These are phyloP conservation scores for Blyttiomyces sp. DNA, from an alignment of 371 early-diverging fungal species.

Conservation along the genomic window DNA sequence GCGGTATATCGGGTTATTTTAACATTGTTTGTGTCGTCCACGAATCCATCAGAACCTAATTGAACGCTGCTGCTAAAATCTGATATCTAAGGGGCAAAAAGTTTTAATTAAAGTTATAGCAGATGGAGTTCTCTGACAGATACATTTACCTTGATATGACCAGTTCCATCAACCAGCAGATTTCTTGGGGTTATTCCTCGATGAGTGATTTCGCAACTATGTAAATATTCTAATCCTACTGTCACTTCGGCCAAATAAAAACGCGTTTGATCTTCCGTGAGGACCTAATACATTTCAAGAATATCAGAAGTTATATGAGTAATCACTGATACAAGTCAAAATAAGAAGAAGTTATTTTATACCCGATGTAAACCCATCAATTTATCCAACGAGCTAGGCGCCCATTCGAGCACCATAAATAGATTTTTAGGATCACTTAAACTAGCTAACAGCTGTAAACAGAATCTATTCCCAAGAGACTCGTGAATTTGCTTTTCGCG, in stretches of 20 bases:
- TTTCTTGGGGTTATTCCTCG: slow-evolving; percentile 50
- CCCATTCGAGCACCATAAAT: slow-evolving; percentile 20
- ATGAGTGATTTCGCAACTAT: slow-evolving; percentile 72
- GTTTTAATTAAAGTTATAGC: no score
- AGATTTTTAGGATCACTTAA: slow-evolving; percentile 3
- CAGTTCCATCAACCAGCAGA: not conserved
- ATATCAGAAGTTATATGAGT: not conserved
- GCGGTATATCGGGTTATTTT: slow-evolving; percentile 21
- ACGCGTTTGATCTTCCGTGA: slow-evolving; percentile 68
- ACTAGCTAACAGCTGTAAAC: slow-evolving; percentile 7
- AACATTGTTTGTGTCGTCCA: no score
- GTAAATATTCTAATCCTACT: slow-evolving; percentile 74
- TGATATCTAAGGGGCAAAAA: no score
- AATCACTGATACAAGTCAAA: not conserved
- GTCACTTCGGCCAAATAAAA: slow-evolving; percentile 80
- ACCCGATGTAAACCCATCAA: slow-evolving; percentile 18
- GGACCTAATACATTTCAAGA: slow-evolving; percentile 19
- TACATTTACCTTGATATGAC: not conserved
- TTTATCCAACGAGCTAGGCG: slow-evolving; percentile 11
- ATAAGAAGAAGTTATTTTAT: not conserved
- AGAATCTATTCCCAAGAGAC: not conserved
- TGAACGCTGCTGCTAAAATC: no score
- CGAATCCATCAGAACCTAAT: no score
- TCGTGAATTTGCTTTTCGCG: slow-evolving; percentile 10
- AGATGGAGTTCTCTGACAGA: no score